phyloP scores from a whole-genome alignment of 441 rosid genomes.

The Gossypium davidsonii region DNA sequence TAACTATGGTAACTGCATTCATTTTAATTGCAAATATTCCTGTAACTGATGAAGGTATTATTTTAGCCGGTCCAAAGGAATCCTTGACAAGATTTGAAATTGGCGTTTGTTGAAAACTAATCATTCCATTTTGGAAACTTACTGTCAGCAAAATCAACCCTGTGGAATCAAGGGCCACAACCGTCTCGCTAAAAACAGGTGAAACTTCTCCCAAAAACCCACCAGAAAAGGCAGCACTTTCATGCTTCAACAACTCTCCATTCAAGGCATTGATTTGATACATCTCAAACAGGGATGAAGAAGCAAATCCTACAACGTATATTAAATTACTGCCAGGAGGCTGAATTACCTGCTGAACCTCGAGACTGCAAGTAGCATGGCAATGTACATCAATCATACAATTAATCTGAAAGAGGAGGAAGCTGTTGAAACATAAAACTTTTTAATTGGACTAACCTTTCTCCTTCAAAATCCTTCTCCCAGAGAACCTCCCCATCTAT shows the following conservation, averaged over 20 bases:
- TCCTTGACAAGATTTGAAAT: slow-evolving; percentile 54
- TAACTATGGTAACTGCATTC: slow-evolving; percentile 34
- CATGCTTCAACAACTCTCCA: slow-evolving; percentile 73
- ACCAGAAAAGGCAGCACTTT: slow-evolving; percentile 50
- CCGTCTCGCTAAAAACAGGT: slow-evolving; percentile 55
- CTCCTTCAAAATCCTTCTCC: slow-evolving; percentile 70
- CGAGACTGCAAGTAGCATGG: slow-evolving; percentile 51
- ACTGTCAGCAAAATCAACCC: slow-evolving; percentile 52
- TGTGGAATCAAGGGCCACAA: slow-evolving; percentile 68
- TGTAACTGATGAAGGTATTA: slow-evolving; percentile 51
- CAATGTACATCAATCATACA: slow-evolving; percentile 19
- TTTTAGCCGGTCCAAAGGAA: slow-evolving; percentile 38
- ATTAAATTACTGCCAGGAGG: slow-evolving; percentile 46
- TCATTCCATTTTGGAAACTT: slow-evolving; percentile 48
- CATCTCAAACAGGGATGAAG: slow-evolving; percentile 54
- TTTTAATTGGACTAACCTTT: slow-evolving; percentile 50
- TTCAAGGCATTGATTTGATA: slow-evolving; percentile 60
- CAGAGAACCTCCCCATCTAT: slow-evolving; percentile 81
- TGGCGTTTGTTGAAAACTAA: slow-evolving; percentile 48
- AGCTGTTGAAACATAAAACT: slow-evolving; percentile 11
- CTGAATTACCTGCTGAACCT: slow-evolving; percentile 67
- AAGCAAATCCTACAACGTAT: slow-evolving; percentile 61
- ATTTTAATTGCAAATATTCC: slow-evolving; percentile 58
- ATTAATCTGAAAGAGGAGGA: slow-evolving; percentile 8
- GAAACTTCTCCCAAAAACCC: slow-evolving; percentile 59